Evolutionary conservation across 2,329 filamentous ascomycete species (phyloP).

Genomic region (Botrytis paeoniae): DNA sequence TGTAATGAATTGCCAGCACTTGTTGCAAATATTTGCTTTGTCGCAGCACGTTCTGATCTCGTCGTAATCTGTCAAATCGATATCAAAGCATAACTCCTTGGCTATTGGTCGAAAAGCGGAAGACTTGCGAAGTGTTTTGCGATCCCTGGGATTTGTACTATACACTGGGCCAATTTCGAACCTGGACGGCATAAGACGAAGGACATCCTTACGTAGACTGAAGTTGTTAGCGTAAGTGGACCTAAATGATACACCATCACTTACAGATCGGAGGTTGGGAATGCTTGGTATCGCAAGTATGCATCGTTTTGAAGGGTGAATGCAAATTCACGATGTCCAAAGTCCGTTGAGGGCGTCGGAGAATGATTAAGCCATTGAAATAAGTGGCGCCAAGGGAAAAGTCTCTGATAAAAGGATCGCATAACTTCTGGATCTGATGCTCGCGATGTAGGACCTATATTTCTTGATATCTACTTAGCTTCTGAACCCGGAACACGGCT

Average conservation of each 20-base stretch:
- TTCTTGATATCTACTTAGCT: slow-evolving; percentile 33
- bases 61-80: slow-evolving; percentile 98
- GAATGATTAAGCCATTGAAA: slow-evolving; percentile 99
- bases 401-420: slow-evolving; percentile 89
- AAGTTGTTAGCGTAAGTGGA: slow-evolving; percentile 25
- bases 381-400: slow-evolving; percentile 91
- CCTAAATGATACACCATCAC: slow-evolving; percentile 28
- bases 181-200: slow-evolving; percentile 82
- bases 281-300: slow-evolving; percentile 88
- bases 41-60: slow-evolving; percentile 93
- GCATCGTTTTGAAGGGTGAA: slow-evolving; percentile 91
- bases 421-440: slow-evolving; percentile 79
- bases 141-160: slow-evolving; percentile 86
- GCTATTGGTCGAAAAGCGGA: slow-evolving; percentile 80
- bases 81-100: slow-evolving; percentile 98
- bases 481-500: neutral
- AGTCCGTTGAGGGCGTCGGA: slow-evolving; percentile 79
- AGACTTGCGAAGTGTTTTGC: slow-evolving; percentile 79
- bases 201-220: slow-evolving; percentile 84
- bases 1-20: slow-evolving; percentile 96
- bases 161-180: slow-evolving; percentile 99
- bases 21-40: slow-evolving; percentile 87
- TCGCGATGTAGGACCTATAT: slow-evolving; percentile 40
- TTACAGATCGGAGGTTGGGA: slow-evolving; percentile 61
- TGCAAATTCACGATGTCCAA: slow-evolving; percentile 90